phyloP scores from a whole-genome alignment of 208 protist species.

The Crithidia acanthocephali region DNA sequence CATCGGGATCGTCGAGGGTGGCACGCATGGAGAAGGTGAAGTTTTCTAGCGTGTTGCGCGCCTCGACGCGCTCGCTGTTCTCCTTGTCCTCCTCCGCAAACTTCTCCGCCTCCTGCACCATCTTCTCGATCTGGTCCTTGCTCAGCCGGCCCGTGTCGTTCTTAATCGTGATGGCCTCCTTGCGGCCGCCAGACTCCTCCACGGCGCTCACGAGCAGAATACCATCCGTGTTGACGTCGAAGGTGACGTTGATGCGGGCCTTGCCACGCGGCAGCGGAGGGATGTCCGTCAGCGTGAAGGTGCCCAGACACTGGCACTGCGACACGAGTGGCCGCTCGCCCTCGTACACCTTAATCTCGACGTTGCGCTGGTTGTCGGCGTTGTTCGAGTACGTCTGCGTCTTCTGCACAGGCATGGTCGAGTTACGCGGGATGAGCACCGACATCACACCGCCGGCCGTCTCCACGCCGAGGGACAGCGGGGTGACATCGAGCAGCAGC shows the following conservation, averaged over 20 bases:
- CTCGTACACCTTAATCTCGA: constrained; percentile 95
- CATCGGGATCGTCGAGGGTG: constrained; percentile 63
- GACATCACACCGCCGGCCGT: constrained; percentile 96
- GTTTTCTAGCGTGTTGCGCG: constrained; percentile 94
- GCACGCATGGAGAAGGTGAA: constrained; percentile 80
- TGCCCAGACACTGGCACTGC: constrained; percentile 96
- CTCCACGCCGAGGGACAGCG: constrained; percentile 96
- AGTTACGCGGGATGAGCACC: constrained; percentile 88
- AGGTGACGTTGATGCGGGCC: constrained; percentile 98
- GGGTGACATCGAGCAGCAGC: constrained; percentile 88
- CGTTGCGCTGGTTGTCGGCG: constrained; percentile 86
- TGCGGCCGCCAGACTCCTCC: constrained; percentile 94
- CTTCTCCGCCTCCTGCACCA: constrained; percentile 95
- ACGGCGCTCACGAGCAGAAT: constrained; percentile 96
- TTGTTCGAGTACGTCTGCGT: constrained; percentile 90
- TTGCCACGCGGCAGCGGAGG: constrained; percentile 91
- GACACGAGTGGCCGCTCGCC: constrained; percentile 92
- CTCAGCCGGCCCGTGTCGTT: constrained; percentile 97
- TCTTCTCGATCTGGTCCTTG: constrained; percentile 95
- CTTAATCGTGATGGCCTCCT: constrained; percentile 93
- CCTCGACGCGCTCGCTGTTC: constrained; percentile 88
- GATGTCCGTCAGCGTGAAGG: constrained; percentile 92
- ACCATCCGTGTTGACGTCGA: constrained; percentile 98
- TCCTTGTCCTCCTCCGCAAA: constrained; percentile 93
- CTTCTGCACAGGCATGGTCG: constrained; percentile 84